Evolutionary conservation across 1,284 basidiomycete genomes (phyloP).

Genomic region (Termitomyces sp.): DNA sequence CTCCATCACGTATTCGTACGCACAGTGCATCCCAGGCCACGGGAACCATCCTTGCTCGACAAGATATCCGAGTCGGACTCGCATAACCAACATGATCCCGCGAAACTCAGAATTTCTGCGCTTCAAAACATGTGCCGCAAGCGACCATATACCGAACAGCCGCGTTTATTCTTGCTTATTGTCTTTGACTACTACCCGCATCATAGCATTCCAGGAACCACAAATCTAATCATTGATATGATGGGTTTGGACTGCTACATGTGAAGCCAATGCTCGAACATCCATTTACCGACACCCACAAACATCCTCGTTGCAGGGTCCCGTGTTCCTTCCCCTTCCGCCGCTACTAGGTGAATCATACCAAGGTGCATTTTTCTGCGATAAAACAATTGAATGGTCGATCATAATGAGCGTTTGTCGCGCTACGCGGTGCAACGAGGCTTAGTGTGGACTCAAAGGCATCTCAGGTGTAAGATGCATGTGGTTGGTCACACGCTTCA

Average conservation of each 20-base stretch:
- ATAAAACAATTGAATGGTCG: not conserved
- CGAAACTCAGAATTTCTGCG: not conserved
- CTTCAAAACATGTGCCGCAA: not conserved
- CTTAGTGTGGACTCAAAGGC: not conserved
- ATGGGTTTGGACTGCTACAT: not conserved
- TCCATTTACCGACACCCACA: not conserved
- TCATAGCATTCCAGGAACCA: conserved; percentile 6
- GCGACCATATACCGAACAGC: not conserved
- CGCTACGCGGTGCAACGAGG: not conserved
- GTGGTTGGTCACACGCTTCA: not conserved
- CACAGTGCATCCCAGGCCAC: no score
- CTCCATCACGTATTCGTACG: not conserved
- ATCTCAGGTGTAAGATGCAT: not conserved
- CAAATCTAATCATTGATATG: conserved; percentile 1
- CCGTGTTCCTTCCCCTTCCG: not conserved
- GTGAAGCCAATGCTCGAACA: not conserved
- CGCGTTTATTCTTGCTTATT: conserved; percentile 1
- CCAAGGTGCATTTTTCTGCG: not conserved
- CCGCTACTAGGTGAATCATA: not conserved
- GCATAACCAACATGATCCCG: not conserved
- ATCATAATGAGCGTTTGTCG: not conserved
- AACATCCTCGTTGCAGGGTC: conserved; percentile 1
- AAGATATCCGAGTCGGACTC: not conserved
- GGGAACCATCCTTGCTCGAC: no score
- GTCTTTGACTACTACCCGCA: not conserved